Evolutionary conservation across 768 basidiomycete genomes (phyloP), one percentile per base, ranked within the genome.

Genomic region (Leccinum subgranulosum): DNA sequence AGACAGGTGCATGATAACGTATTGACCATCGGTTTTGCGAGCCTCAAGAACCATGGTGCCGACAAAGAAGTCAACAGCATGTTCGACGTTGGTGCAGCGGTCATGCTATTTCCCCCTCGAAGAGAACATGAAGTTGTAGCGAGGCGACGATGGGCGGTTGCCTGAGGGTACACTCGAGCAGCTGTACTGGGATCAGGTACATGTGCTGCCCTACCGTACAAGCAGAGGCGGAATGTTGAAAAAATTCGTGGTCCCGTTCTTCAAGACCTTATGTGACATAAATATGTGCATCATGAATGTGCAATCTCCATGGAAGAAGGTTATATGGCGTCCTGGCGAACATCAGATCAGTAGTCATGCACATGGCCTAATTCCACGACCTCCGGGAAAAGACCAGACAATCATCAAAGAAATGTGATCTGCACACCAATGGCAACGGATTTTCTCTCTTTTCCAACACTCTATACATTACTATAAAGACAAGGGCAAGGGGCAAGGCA

Each of bases 91-190:
- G 79, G 78, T 10, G 70, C 72, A 11, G 70, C 68, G 56, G 75
- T 76, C 0, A 75, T 81, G 69, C 67, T 60, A 1, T 66, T 81
- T 75, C 1, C 25, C 25, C 25, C 58, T 77, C 3, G 75, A 74
- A 8, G 81, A 80, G 55, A 78, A 77, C 63, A 55, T 76, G 64
- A 66, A 69, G 53, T 81, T 65, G 51, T 78, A 79, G 62, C 77
- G 77, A 47, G 80, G 77, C 0, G 75, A 77, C 41, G 57, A 54
- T 0, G 78, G 77, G 0, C 58, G 60, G 17, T 72, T 90, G 5
- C 81, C 83, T 0, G 53, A 67, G 3, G 84, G 83, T 3, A 71
- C 76, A 0, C 69, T 89, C 3, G 62, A 70, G 7, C 65, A 63
- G 1, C 68, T 75, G 23, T 85, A 88, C 64, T 56, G 66, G 4